These are phyloP conservation scores for Boletellus sp. DNA, from an alignment of 768 basidiomycete species.

Conservation along the genomic window DNA sequence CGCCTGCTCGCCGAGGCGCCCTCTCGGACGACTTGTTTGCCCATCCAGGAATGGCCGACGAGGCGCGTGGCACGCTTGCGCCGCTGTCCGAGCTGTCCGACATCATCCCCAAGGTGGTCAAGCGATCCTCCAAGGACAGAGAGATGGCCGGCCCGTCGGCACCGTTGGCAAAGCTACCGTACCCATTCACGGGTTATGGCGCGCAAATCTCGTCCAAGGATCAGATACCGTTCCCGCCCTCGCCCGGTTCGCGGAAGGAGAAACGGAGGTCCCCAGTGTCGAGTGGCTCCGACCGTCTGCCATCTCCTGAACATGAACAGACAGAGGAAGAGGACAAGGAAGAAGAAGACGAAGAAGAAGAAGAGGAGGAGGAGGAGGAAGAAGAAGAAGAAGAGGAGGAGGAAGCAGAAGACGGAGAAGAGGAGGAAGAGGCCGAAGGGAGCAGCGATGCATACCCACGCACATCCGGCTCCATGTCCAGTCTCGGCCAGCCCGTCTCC, in stretches of 20 bases:
- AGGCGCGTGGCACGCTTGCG: conserved; percentile 20
- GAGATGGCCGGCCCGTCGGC: conserved; percentile 35
- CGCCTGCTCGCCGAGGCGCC: conserved; percentile 54
- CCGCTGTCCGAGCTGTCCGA: conserved; percentile 32
- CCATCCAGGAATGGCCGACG: conserved; percentile 35
- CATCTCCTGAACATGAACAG: conserved; percentile 27
- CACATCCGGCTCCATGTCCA: conserved; percentile 81
- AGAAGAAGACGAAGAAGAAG: conserved; percentile 12
- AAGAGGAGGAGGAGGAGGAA: conserved; percentile 21
- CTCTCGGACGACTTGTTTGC: conserved; percentile 66
- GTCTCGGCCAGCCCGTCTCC: conserved; percentile 70
- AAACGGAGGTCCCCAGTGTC: conserved; percentile 30
- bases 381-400: conserved; percentile 41
- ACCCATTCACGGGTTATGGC: conserved; percentile 65
- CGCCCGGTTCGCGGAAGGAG: conserved; percentile 43
- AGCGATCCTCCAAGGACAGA: conserved; percentile 46
- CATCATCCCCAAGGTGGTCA: conserved; percentile 46
- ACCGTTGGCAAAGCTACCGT: conserved; percentile 55
- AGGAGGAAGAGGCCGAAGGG: conserved; percentile 33
- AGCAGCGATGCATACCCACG: conserved; percentile 56
- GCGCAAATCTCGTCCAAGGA: conserved; percentile 60
- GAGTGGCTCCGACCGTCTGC: conserved; percentile 30
- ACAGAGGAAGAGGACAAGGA: conserved; percentile 22
- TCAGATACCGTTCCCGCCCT: conserved; percentile 75
- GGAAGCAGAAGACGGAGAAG: no score